Conservation (phyloP, 352 stramenopile species). For the Vaucheria bursata region DNA sequence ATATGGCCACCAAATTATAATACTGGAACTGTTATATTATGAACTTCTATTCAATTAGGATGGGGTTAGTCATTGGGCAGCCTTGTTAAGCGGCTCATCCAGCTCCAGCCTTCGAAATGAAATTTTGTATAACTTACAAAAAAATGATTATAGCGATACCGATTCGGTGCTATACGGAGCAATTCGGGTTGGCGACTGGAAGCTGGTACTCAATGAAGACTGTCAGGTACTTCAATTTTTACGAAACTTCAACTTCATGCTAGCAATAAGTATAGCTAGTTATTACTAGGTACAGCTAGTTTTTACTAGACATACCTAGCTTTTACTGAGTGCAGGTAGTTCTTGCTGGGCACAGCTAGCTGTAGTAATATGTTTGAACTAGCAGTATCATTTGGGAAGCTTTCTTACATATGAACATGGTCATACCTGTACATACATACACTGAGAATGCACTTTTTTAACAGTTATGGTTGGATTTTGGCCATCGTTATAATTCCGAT, state of each 20-base stretch:
- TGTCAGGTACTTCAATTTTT: not conserved
- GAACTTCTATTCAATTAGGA: not conserved
- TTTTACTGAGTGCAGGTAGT: too few species aligned
- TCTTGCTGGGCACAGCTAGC: too few species aligned
- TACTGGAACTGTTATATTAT: not conserved
- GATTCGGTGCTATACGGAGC: not conserved
- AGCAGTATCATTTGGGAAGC: too few species aligned
- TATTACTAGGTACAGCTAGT: too few species aligned
- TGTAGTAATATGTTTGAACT: too few species aligned
- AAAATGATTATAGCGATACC: not conserved
- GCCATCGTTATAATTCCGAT: not conserved
- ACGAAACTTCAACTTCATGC: too few species aligned
- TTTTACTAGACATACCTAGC: too few species aligned
- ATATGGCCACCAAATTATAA: not conserved
- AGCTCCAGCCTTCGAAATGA: not conserved
- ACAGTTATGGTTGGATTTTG: not conserved
- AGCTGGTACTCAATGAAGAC: slow-evolving; percentile 1
- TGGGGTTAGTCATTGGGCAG: not conserved
- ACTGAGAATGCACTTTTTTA: too few species aligned
- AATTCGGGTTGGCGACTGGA: not conserved
- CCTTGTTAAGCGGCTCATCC: not conserved
- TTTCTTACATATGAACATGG: too few species aligned
- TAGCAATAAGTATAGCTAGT: too few species aligned
- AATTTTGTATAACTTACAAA: slow-evolving; percentile 1
- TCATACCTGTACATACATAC: too few species aligned